Evolutionary conservation across 139 green algal genomes (phyloP), one percentile per base, ranked within the genome.

Genomic region (Closterium sp.): DNA sequence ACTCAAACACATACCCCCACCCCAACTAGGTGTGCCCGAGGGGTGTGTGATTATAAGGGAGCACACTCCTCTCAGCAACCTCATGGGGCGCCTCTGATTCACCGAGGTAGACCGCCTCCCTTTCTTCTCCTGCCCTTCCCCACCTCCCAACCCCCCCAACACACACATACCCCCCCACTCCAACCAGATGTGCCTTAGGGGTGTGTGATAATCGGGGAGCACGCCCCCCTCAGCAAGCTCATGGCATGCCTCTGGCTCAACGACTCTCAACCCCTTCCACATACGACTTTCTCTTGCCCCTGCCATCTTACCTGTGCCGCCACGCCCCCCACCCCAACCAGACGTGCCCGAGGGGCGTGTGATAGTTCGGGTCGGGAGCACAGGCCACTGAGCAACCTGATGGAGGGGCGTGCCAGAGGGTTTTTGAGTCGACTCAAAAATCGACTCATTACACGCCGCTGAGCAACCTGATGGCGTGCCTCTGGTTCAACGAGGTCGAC

Each of bases 401-500:
- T 93, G n/a, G n/a, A n/a, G n/a, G n/a, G 25, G 25, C 23, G 30
- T 93, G 91, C 88, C 30, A n/a, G n/a, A n/a, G n/a, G n/a, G n/a
- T n/a, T n/a, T n/a, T n/a, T n/a, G n/a, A n/a, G n/a, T n/a, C n/a
- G n/a, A n/a, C n/a, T n/a, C n/a, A n/a, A n/a, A n/a, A n/a, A n/a
- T n/a, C n/a, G n/a, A n/a, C n/a, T n/a, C n/a, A 93, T 31, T 88
- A 93, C 88, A 89, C 88, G 1, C 88, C 88, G 0, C 34, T 93
- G 5, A 91, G 23, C 34, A 93, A 93, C 38, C 38, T 89, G 23
- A 91, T 93, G 25, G 25, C 23, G 30, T 93, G 91, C 88, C 30
- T 93, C 25, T 93, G 91, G 91, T 93, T 93, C 91, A 93, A 93
- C 33, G 91, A 93, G 36, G 87, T 92, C 23, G 90, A 93, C 36